Evolutionary conservation across 192 early-diverging fungal species (phyloP).

Genomic region (Thoreauomyces humboldtii): DNA sequence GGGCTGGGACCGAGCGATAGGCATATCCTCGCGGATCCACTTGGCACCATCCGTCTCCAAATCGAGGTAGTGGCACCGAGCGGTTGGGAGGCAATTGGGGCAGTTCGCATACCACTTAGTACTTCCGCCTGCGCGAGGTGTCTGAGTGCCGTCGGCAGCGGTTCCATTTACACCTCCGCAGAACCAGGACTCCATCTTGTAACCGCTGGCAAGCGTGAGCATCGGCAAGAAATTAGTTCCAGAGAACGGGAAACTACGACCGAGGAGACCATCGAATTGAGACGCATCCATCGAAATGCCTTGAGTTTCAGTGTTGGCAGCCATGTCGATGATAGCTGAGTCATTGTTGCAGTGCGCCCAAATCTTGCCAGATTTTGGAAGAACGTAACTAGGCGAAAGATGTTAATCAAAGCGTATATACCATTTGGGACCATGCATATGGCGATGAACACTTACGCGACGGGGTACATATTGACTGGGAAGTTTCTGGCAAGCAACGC

Average conservation of each 20-base stretch:
- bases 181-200: constrained; percentile 31
- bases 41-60: constrained; percentile 24
- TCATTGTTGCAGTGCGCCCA: constrained; percentile 18
- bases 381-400: no score
- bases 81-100: constrained; percentile 16
- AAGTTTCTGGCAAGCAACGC: neutral
- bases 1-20: constrained; percentile 16
- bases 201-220: constrained; percentile 19
- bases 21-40: constrained; percentile 32
- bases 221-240: constrained; percentile 35
- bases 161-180: constrained; percentile 38
- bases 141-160: constrained; percentile 3
- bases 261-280: constrained; percentile 9
- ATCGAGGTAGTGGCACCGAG: constrained; percentile 23
- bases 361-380: constrained; percentile 26
- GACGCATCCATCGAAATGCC: neutral
- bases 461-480: constrained; percentile 31
- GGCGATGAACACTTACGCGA: no score
- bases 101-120: constrained; percentile 26
- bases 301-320: constrained; percentile 6
- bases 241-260: constrained; percentile 26
- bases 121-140: neutral
- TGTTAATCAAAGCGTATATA: no score
- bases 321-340: constrained; percentile 9
- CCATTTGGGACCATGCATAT: no score